Evolutionary conservation across 1,284 basidiomycete genomes (phyloP).

Genomic region (Malassezia sp.): DNA sequence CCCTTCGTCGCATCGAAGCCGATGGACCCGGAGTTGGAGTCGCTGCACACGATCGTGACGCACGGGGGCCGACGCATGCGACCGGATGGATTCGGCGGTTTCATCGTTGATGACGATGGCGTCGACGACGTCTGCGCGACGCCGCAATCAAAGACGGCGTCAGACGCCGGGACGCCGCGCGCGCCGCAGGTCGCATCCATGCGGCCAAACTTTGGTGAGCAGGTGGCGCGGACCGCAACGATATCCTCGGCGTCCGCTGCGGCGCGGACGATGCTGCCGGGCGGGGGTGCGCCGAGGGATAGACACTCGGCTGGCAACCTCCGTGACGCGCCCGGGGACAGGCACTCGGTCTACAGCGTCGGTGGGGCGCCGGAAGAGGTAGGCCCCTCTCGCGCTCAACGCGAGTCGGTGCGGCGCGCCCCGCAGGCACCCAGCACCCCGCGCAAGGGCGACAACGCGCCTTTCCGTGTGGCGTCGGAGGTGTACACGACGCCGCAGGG

Average conservation of each 20-base stretch:
- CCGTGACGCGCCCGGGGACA: too few species aligned
- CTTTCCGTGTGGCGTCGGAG: constrained; percentile 12
- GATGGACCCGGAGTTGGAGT: too few species aligned
- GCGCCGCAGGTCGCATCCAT: constrained; percentile 14
- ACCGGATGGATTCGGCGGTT: constrained; percentile 16
- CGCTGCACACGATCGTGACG: constrained; percentile 6
- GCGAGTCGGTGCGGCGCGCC: background rate
- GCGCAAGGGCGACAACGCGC: background rate
- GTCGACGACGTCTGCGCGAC: background rate
- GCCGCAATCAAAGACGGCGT: too few species aligned
- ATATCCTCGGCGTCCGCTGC: too few species aligned
- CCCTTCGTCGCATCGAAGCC: too few species aligned
- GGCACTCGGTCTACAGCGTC: too few species aligned
- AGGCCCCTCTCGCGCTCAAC: too few species aligned
- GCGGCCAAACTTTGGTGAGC: constrained; percentile 8
- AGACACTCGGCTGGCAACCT: too few species aligned
- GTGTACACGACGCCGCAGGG: constrained; percentile 16
- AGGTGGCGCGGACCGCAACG: too few species aligned
- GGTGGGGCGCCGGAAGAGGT: too few species aligned
- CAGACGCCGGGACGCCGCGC: background rate
- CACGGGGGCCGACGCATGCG: constrained; percentile 3
- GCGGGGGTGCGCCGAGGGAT: too few species aligned
- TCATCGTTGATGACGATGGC: constrained; percentile 1
- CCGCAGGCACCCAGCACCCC: background rate
- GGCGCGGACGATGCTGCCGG: too few species aligned